A percentile compares a stretch with the other conserved stretches of the same genome.
These are phyloP conservation scores for Leishmania lainsoni DNA, from an alignment of 208 protist genomes.

Conservation along the genomic window DNA sequence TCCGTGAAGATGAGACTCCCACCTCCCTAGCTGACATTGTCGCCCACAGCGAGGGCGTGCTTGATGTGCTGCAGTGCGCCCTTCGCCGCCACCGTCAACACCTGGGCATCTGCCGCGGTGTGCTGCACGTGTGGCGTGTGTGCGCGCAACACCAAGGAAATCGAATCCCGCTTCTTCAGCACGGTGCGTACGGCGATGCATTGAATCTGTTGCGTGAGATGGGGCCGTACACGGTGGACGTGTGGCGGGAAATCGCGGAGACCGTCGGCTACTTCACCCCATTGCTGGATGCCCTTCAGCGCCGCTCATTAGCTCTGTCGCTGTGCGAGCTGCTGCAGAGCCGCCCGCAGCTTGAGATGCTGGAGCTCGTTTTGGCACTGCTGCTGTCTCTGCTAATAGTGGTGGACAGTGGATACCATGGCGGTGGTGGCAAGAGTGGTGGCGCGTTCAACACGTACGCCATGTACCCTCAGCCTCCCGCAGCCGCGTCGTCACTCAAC, in stretches of 20 bases:
- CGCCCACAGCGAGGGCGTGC: slow-evolving; percentile 53
- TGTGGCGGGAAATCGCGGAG: slow-evolving; percentile 50
- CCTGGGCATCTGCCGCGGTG: slow-evolving; percentile 37
- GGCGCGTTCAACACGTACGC: slow-evolving; percentile 32
- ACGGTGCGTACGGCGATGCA: slow-evolving; percentile 46
- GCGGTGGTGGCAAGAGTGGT: background rate
- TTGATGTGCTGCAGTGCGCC: slow-evolving; percentile 38
- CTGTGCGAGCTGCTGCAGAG: slow-evolving; percentile 44
- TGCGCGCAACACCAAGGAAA: slow-evolving; percentile 50
- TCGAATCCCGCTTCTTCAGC: slow-evolving; percentile 33
- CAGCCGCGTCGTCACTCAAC: background rate
- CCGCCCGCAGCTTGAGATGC: slow-evolving; percentile 37
- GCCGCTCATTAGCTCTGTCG: slow-evolving; percentile 45
- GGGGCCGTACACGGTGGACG: slow-evolving; percentile 23
- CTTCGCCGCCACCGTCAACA: slow-evolving; percentile 30
- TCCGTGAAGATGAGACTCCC: background rate
- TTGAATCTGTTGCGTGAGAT: slow-evolving; percentile 21
- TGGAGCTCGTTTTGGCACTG: slow-evolving; percentile 45
- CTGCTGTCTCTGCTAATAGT: slow-evolving; percentile 33
- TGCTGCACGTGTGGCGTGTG: slow-evolving; percentile 43
- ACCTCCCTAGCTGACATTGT: slow-evolving; percentile 47
- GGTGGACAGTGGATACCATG: background rate
- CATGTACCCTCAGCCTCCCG: slow-evolving; percentile 27
- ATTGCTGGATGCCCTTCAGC: slow-evolving; percentile 60
- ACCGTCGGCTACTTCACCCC: slow-evolving; percentile 50